These are phyloP conservation scores for Coprinopsis cinerea DNA, from an alignment of 768 basidiomycete species.

Conservation along the genomic window DNA sequence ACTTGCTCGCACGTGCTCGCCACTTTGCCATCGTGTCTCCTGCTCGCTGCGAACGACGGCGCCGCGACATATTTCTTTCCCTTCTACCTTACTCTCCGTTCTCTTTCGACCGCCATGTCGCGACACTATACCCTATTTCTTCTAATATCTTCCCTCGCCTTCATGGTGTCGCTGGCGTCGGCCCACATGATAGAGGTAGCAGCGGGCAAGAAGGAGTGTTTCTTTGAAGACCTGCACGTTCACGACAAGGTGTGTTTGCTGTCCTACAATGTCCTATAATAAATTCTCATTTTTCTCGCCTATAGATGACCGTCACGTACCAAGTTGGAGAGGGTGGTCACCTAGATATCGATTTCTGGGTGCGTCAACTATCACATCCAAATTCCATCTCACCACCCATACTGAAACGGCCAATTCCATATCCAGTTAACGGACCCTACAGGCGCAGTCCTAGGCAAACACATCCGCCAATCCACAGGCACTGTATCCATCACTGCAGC, in stretches of 20 bases:
- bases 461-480: slow-evolving; percentile 84
- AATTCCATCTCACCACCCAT: background rate
- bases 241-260: slow-evolving; percentile 71
- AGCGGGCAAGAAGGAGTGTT: slow-evolving; percentile 86
- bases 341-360: slow-evolving; percentile 97
- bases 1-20: slow-evolving; percentile 3
- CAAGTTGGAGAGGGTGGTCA: slow-evolving; percentile 98
- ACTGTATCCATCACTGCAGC: slow-evolving; percentile 83
- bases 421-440: slow-evolving; percentile 77
- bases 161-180: slow-evolving; percentile 38
- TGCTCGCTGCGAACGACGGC: slow-evolving; percentile 2
- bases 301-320: slow-evolving; percentile 99
- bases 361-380: slow-evolving; percentile 33
- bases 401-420: slow-evolving; percentile 10
- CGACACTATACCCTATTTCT: slow-evolving; percentile 31
- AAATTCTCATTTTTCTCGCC: slow-evolving; percentile 2
- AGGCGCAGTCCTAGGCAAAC: slow-evolving; percentile 61
- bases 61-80: slow-evolving; percentile 3
- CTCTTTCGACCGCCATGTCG: slow-evolving; percentile 16
- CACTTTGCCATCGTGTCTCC: slow-evolving; percentile 10
- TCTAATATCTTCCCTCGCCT: slow-evolving; percentile 31
- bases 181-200: slow-evolving; percentile 71
- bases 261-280: background rate
- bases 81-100: slow-evolving; percentile 8
- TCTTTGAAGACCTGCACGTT: slow-evolving; percentile 89